Evolutionary conservation across 1,284 basidiomycete genomes (phyloP).

Genomic region (Rhodotorula sp.): DNA sequence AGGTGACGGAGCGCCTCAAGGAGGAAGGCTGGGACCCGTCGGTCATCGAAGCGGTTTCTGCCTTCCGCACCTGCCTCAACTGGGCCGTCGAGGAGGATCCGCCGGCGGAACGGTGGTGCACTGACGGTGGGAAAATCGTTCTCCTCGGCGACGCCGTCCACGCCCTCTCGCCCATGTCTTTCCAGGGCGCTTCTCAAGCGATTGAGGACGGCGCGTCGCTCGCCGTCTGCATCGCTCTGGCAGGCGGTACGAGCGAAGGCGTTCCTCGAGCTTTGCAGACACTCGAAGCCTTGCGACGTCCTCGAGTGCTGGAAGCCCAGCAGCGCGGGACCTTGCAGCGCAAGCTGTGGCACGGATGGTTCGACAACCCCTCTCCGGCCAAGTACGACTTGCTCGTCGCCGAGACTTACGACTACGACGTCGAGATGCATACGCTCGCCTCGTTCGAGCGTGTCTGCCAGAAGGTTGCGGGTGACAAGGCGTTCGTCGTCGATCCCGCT

Average conservation of each 20-base stretch:
- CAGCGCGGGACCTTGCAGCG: constrained; percentile 12
- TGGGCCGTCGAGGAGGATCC: neutral
- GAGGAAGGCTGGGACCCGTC: constrained; percentile 13
- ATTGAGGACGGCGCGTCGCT: constrained; percentile 31
- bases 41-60: constrained; percentile 7
- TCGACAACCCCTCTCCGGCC: neutral
- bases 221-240: constrained; percentile 16
- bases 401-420: constrained; percentile 14
- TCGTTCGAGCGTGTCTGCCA: constrained; percentile 6
- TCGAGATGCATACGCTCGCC: constrained; percentile 11
- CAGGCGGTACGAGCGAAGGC: neutral
- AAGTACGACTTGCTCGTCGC: constrained; percentile 6
- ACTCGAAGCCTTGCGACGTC: constrained; percentile 3
- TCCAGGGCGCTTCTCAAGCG: constrained; percentile 20
- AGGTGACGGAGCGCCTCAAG: constrained; percentile 15
- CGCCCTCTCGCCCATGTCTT: constrained; percentile 12
- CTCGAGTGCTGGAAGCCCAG: constrained; percentile 4
- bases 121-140: constrained; percentile 7
- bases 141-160: constrained; percentile 29
- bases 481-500: neutral
- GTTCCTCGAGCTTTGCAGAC: constrained; percentile 14
- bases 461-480: neutral
- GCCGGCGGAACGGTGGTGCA: neutral
- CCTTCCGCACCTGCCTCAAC: constrained; percentile 6
- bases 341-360: constrained; percentile 11